Conservation (phyloP, 345 rosid genomes). For the Eucalyptus marginata region DNA sequence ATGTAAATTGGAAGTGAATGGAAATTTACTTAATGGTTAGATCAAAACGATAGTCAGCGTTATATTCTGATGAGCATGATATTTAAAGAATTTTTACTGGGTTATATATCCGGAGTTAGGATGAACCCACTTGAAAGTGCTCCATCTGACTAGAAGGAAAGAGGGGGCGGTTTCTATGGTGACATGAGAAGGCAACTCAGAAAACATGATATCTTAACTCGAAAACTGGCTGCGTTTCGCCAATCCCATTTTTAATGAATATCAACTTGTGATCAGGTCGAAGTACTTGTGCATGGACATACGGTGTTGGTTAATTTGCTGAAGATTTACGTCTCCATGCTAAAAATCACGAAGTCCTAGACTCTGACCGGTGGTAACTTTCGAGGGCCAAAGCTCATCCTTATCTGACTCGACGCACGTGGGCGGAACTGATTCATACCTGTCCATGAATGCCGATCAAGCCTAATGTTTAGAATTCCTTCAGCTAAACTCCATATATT, state of each 20-base stretch:
- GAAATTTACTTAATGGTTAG: background rate
- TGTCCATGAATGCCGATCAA: background rate
- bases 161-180: background rate
- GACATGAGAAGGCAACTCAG: background rate
- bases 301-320: background rate
- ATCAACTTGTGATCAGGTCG: background rate
- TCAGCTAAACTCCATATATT: background rate
- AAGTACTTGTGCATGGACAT: background rate
- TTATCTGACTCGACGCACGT: too few relatives aligned
- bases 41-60: background rate
- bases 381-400: background rate
- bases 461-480: background rate
- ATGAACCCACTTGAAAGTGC: background rate
- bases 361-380: background rate
- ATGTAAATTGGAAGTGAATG: background rate
- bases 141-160: background rate
- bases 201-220: background rate
- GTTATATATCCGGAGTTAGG: background rate
- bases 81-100: background rate
- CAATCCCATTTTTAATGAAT: background rate
- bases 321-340: background rate
- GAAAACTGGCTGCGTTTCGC: fast-evolving
- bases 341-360: background rate
- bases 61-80: background rate
- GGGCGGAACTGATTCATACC: background rate